These are phyloP conservation scores for Camellia lanceoleosa DNA, from an alignment of 148 eudicot genomes.

Conservation along the genomic window DNA sequence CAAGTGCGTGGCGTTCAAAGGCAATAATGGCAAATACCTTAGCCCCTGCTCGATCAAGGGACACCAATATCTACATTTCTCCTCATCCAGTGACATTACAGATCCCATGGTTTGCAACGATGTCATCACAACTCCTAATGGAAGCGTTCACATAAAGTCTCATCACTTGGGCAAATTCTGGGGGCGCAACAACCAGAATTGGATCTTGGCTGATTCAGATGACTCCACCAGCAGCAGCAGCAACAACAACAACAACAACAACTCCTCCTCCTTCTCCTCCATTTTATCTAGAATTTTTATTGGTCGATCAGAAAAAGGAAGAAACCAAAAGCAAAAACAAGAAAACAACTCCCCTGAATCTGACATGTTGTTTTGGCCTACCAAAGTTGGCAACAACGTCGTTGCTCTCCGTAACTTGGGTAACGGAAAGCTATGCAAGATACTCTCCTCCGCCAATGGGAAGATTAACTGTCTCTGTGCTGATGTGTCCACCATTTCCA, in stretches of 20 bases:
- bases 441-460: not conserved
- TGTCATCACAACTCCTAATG: slow-evolving; percentile 12
- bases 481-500: not conserved
- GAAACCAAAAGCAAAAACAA: too few species aligned
- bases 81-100: not conserved
- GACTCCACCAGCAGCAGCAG: not conserved
- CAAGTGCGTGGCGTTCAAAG: not conserved
- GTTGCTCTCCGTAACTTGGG: slow-evolving; percentile 7
- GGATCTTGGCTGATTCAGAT: slow-evolving; percentile 17
- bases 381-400: not conserved
- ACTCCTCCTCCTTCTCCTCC: too few species aligned
- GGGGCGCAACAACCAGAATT: slow-evolving; percentile 14
- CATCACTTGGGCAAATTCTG: slow-evolving; percentile 6
- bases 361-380: slow-evolving; percentile 4
- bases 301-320: too few species aligned
- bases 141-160: slow-evolving; percentile 13
- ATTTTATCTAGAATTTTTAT: too few species aligned
- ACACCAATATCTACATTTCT: not conserved
- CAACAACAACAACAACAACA: too few species aligned
- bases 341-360: too few species aligned
- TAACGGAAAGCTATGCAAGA: not conserved
- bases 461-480: not conserved
- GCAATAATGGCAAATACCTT: slow-evolving; percentile 7
- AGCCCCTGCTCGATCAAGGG: not conserved
- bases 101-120: not conserved